Base-by-base conservation (phyloP, 768 basidiomycete genomes). In the Suillus tomentosus region DNA sequence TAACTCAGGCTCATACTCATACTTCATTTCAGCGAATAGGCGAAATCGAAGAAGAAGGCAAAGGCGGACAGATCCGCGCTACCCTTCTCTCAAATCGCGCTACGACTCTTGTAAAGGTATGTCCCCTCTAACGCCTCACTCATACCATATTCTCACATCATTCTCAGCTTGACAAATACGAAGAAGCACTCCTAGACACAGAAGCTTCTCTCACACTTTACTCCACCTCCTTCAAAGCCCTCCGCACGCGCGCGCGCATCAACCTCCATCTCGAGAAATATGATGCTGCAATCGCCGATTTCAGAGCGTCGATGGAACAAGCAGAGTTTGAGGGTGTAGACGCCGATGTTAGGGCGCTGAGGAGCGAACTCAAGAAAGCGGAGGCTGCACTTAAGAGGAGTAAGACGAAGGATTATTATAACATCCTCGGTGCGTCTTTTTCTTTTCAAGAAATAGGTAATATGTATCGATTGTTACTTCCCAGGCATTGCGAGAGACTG, bases 321-420 rank as follows among this genome's bases (percentile, higher is more conserved):
- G 90, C 88, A 0, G 80, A 80, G 22, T 80, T 80, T 8, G 92
- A 93, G 40, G 85, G 84, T 24, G 82, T 81, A 39, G 88, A 87
- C 3, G 80, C 77, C 0, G 92, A 94, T 68, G 82, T 86, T 37
- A 80, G 86, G 11, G 80, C 84, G 24, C 80, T 94, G 58, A 83
- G 79, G 63, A 68, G 71, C 0, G 94, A 96, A 71, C 79, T 94
- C 48, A 88, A 85, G 75, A 91, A 93, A 74, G 93, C 93, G 0
- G 92, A 96, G 76, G 85, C 85, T 4, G 88, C 84, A 60, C 78
- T 95, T 67, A 95, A 94, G 82, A 79, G 90, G 67, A 93, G 91
- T 78, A 95, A 95, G 80, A 88, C 90, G 62, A 95, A 94, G 77
- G 94, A 95, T 71, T 93, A 93, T 71, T 92, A 92, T 74, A 91